Base-by-base conservation (phyloP, 2,329 filamentous ascomycete genomes). In the Fusarium nanum region DNA sequence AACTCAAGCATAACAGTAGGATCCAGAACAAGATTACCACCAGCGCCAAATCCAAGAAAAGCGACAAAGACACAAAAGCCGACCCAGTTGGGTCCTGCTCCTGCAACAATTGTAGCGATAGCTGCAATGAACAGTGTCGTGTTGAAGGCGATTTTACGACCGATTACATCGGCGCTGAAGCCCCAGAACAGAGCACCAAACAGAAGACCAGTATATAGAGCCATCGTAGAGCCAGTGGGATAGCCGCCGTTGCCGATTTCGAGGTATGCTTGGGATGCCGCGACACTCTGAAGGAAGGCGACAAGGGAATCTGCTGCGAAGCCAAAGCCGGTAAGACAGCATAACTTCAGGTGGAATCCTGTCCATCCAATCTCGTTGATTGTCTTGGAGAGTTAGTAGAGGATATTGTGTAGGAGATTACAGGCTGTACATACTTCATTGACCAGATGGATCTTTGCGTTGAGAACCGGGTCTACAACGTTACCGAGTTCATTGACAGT, bases 321-420 rank as follows among this genome's bases (percentile, higher is more conserved):
- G 1, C 61, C 87, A 67, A 89, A 89, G 9, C 88, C 88, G 69
- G 89, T 89, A 48, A 90, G 81, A 70, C 86, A 85, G 77, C 89
- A 89, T 1, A 90, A 79, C 76, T 89, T 89, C 75, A 82, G 81
- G 68, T 90, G 88, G 71, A 86, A 89, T 1, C 78, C 77, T 0
- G 88, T 90, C 83, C 87, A 88, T 14, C 88, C 88, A 64, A 90
- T 88, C 70, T 89, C 84, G 71, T 89, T 87, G 63, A 85, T 85
- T 3, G 81, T 81, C 84, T 66, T 1, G 0, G 13, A 2, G 7
- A 4, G 22, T 60, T 11, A 60, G 34, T 4, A 42, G 22, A 4
- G 1, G 0, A 0, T 4, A 7, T 2, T 5, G 0, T 8, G 2
- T 2, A 0, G 18, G 8, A 6, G 12, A 8, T 9, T 37, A 10